Evolutionary conservation across 2,329 filamentous ascomycete genomes (phyloP).

Genomic region (Periconia digitata): DNA sequence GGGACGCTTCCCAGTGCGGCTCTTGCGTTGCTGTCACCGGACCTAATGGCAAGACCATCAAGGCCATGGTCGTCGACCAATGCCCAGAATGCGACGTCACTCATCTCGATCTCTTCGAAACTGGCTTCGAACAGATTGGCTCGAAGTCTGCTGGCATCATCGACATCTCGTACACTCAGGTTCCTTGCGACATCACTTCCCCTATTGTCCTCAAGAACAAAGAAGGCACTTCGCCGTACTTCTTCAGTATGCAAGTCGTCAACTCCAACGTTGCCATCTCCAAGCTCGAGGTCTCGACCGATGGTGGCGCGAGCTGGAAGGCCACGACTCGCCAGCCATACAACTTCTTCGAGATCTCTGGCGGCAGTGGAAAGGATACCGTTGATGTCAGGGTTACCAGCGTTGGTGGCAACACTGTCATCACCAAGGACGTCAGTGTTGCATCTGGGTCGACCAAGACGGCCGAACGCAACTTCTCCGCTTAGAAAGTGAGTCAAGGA

Average conservation of each 20-base stretch:
- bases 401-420: slow-evolving; percentile 53
- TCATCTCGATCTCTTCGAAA: slow-evolving; percentile 59
- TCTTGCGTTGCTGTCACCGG: slow-evolving; percentile 63
- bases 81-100: slow-evolving; percentile 58
- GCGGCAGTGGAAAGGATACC: slow-evolving; percentile 56
- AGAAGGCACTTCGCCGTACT: slow-evolving; percentile 53
- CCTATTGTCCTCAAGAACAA: slow-evolving; percentile 58
- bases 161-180: slow-evolving; percentile 52
- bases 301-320: slow-evolving; percentile 62
- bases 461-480: slow-evolving; percentile 37
- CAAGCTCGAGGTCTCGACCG: slow-evolving; percentile 62
- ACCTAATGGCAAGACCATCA: slow-evolving; percentile 59
- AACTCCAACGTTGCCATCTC: slow-evolving; percentile 61
- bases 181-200: slow-evolving; percentile 54
- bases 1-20: slow-evolving; percentile 63
- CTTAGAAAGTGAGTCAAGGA: not conserved
- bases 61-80: slow-evolving; percentile 65
- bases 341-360: slow-evolving; percentile 63
- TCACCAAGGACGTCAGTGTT: slow-evolving; percentile 55
- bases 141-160: slow-evolving; percentile 52
- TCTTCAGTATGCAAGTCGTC: slow-evolving; percentile 66
- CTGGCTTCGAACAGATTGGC: slow-evolving; percentile 54
- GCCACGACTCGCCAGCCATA: slow-evolving; percentile 54
- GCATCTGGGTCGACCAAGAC: slow-evolving; percentile 30
- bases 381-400: slow-evolving; percentile 62